A percentile compares a stretch with the other conserved stretches of the same genome.
Evolutionary conservation across 2,329 filamentous ascomycete species (phyloP).

Genomic region (Aspergillus alliaceus): DNA sequence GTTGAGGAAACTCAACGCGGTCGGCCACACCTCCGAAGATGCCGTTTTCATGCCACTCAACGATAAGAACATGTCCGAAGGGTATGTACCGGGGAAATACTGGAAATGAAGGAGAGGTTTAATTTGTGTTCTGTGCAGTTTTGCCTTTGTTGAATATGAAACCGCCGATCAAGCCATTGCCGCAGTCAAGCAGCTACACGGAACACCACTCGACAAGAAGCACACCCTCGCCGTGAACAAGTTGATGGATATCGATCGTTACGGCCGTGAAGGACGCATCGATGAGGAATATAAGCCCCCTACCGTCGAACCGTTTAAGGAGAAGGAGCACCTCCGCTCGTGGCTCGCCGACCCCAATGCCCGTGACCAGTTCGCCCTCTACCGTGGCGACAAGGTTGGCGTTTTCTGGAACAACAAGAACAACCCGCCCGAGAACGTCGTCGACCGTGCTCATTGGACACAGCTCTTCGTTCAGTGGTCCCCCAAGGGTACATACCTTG

Average conservation of each 20-base stretch:
- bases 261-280: constrained; percentile 87
- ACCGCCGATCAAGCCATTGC: constrained; percentile 85
- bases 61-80: constrained; percentile 80
- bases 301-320: constrained; percentile 76
- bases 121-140: constrained; percentile 54
- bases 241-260: constrained; percentile 95
- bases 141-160: constrained; percentile 95
- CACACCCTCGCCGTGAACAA: constrained; percentile 97
- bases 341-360: constrained; percentile 88
- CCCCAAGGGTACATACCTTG: constrained; percentile 87
- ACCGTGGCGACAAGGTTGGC: constrained; percentile 84
- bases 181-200: constrained; percentile 84
- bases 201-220: constrained; percentile 89
- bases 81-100: constrained; percentile 55
- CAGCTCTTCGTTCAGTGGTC: constrained; percentile 99
- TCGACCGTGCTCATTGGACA: constrained; percentile 95
- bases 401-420: constrained; percentile 99
- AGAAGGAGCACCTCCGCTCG: constrained; percentile 92
- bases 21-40: constrained; percentile 83
- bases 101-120: constrained; percentile 9
- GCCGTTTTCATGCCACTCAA: constrained; percentile 91
- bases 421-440: constrained; percentile 80
- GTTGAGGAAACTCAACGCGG: constrained; percentile 84
- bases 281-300: constrained; percentile 87
- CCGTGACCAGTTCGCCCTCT: constrained; percentile 95